A percentile compares a stretch with the other conserved stretches of the same genome.
These are phyloP conservation scores for Ceratocystis destructans DNA, from an alignment of 2,329 filamentous ascomycete genomes.

Conservation along the genomic window DNA sequence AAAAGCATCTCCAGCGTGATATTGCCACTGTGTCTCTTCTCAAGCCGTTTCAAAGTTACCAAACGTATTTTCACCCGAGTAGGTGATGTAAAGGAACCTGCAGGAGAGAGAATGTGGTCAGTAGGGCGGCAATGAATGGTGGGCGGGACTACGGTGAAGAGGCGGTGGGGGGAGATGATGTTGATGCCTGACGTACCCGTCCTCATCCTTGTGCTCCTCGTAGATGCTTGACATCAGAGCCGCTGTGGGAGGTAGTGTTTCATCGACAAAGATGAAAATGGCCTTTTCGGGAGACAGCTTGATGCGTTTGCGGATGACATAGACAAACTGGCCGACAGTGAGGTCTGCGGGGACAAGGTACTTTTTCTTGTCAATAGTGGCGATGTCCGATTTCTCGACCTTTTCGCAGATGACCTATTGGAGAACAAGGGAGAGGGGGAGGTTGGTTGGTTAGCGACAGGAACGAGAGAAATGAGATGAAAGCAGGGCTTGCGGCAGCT, in stretches of 20 bases:
- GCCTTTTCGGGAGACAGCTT: slow-evolving; percentile 99
- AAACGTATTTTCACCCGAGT: slow-evolving; percentile 99
- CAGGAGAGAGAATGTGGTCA: slow-evolving; percentile 12
- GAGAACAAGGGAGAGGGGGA: neutral
- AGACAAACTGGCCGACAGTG: slow-evolving; percentile 98
- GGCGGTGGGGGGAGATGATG: neutral
- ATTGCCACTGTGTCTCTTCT: slow-evolving; percentile 17
- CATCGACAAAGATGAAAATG: slow-evolving; percentile 99
- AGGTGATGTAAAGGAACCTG: slow-evolving; percentile 97
- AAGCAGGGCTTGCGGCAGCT: neutral
- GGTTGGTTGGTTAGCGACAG: neutral
- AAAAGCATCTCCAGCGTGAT: neutral
- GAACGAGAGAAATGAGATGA: neutral
- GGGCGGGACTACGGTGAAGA: neutral
- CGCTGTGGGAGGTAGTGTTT: slow-evolving; percentile 89
- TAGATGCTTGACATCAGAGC: slow-evolving; percentile 99
- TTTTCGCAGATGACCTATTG: slow-evolving; percentile 95
- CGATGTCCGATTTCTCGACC: slow-evolving; percentile 98
- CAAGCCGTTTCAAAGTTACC: slow-evolving; percentile 40
- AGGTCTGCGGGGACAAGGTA: slow-evolving; percentile 95
- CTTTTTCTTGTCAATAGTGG: slow-evolving; percentile 99
- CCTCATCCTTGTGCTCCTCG: slow-evolving; percentile 90
- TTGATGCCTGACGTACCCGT: slow-evolving; percentile 38
- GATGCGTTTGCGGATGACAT: slow-evolving; percentile 99
- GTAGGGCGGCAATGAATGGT: neutral